Evolutionary conservation across 257 asterid species (phyloP), one percentile per base, ranked within the genome.

Genomic region (Mitragyna speciosa): DNA sequence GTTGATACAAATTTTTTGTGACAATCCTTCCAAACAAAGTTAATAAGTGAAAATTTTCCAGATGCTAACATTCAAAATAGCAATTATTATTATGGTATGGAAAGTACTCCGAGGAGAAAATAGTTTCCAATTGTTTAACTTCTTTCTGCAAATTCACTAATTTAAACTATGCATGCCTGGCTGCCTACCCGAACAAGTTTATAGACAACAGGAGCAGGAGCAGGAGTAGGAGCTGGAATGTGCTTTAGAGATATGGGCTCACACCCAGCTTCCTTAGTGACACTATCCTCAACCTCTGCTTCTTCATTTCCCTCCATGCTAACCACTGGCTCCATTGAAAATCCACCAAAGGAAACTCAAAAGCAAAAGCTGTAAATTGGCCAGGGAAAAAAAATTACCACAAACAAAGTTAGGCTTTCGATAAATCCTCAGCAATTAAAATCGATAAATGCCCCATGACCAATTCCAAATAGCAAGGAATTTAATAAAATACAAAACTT

Each of bases 141-240:
- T 17, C 33, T 31, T 6, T 66, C 24, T 31, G 12, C 33, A 45
- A 43, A 63, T n/a, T 14, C 19, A 76, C 79, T 72, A 75, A 76
- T 26, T 43, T n/a, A 47, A 76, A 6, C 54, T 24, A 59, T 12
- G 9, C 67, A 61, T 41, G 28, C 0, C 76, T 28, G 17, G 39
- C 28, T 15, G 20, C 76, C 49, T 84, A 88, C 89, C 98, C 98
- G 91, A 82, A 92, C 97, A 79, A 91, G 99, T 89, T 92, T 90
- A 84, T 94, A 94, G 77, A 92, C 91, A 82, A 94, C 87, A 70
- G 97, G 98, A 85, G 87, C 95, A 80, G 93, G 98, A 86, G 87
- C 95, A 83, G 92, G 59, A n/a, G 47, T 86, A 72, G 84, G 72
- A 81, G n/a, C n/a, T n/a, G n/a, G n/a, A n/a, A 81, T 79, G 51